These are phyloP conservation scores for Aureobasidium musti DNA, from an alignment of 2,329 filamentous ascomycete genomes.

Conservation along the genomic window DNA sequence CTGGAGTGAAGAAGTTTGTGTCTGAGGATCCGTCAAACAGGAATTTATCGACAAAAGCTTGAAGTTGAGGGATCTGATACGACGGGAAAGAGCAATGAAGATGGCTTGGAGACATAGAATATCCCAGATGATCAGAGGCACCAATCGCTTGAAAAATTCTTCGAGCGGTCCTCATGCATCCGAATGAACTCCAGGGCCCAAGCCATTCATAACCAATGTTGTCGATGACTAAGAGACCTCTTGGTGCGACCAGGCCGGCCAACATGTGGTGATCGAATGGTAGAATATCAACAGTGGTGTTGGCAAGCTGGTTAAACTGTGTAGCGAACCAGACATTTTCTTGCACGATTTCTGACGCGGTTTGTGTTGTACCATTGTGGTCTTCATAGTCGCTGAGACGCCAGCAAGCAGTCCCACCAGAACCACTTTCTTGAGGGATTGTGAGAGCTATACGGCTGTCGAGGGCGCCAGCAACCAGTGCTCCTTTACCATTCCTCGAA, in stretches of 20 bases:
- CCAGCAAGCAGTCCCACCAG: constrained; percentile 63
- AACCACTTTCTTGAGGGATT: constrained; percentile 64
- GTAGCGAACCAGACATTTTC: constrained; percentile 67
- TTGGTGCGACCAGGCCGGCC: constrained; percentile 58
- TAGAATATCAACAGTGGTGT: constrained; percentile 47
- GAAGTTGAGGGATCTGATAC: constrained; percentile 55
- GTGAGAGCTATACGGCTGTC: constrained; percentile 62
- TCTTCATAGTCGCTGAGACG: constrained; percentile 48
- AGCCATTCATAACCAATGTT: constrained; percentile 62
- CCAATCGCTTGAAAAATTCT: constrained; percentile 59
- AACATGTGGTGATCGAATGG: constrained; percentile 62
- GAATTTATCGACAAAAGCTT: constrained; percentile 59
- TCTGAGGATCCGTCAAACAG: constrained; percentile 45
- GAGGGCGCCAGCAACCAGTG: constrained; percentile 62
- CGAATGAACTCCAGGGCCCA: constrained; percentile 58
- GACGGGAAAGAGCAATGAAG: constrained; percentile 60
- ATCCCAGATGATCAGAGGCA: constrained; percentile 58
- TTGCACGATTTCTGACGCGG: constrained; percentile 58
- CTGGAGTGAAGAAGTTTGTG: constrained; percentile 37
- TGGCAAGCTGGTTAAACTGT: constrained; percentile 56
- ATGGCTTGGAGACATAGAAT: constrained; percentile 58
- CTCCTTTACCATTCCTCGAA: constrained; percentile 65
- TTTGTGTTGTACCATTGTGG: constrained; percentile 60
- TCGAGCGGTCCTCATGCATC: constrained; percentile 59
- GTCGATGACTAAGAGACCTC: constrained; percentile 59